Conservation (phyloP, 2,329 filamentous ascomycete species). For the Colletotrichum sojae region DNA sequence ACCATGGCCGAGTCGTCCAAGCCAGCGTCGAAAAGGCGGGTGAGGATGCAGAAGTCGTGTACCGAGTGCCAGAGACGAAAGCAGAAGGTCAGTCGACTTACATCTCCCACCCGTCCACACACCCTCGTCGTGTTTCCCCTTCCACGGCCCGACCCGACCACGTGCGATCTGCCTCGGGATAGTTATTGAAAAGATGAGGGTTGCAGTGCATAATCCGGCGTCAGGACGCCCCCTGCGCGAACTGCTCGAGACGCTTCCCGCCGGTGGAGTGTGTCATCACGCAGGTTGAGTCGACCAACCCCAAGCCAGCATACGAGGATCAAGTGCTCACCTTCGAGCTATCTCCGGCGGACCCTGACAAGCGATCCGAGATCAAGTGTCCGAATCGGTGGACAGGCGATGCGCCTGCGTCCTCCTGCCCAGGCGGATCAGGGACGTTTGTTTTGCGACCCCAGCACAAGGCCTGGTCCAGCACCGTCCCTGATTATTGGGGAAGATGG, state of each 20-base stretch:
- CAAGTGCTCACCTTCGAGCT: slow-evolving; percentile 38
- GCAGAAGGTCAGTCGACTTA: slow-evolving; percentile 38
- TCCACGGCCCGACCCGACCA: neutral
- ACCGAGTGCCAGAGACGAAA: slow-evolving; percentile 41
- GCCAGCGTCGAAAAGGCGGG: slow-evolving; percentile 32
- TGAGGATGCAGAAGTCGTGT: slow-evolving; percentile 41
- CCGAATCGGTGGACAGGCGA: neutral
- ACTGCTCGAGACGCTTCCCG: slow-evolving; percentile 42
- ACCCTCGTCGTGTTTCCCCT: neutral
- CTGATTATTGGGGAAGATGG: neutral
- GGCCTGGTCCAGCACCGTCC: neutral
- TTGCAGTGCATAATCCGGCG: slow-evolving; percentile 40
- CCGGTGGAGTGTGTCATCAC: slow-evolving; percentile 39
- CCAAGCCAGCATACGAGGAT: slow-evolving; percentile 30
- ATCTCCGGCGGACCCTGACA: slow-evolving; percentile 18
- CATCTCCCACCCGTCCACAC: neutral
- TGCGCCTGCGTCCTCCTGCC: neutral
- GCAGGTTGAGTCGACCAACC: slow-evolving; percentile 17
- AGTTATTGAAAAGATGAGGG: neutral
- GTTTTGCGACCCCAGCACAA: neutral
- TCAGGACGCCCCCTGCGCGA: slow-evolving; percentile 30
- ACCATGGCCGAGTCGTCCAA: slow-evolving; percentile 34
- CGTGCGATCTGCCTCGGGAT: neutral
- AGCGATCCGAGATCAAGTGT: slow-evolving; percentile 2
- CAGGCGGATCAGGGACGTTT: neutral